These are phyloP conservation scores for Salix viminalis DNA, from an alignment of 345 rosid genomes.

Conservation along the genomic window DNA sequence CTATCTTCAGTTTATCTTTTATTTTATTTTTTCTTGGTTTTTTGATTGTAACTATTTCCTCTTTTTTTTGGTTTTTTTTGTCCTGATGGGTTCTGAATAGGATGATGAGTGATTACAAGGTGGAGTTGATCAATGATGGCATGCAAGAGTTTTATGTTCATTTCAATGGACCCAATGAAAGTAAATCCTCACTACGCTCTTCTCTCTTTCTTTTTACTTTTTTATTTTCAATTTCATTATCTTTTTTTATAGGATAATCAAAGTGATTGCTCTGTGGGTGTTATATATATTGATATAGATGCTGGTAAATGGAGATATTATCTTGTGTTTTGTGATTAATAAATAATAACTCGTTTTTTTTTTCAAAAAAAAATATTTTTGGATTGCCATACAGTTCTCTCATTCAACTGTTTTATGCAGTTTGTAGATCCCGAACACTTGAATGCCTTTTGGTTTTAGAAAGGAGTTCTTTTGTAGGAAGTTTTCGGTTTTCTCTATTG, in stretches of 20 bases:
- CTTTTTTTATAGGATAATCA: background rate
- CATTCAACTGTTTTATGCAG: background rate
- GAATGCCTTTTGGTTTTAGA: background rate
- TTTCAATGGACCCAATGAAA: constrained; percentile 66
- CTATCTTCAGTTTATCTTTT: background rate
- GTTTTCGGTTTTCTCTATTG: background rate
- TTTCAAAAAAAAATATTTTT: background rate
- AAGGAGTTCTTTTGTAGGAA: background rate
- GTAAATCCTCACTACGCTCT: constrained; percentile 33
- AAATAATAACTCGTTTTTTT: background rate
- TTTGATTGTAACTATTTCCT: background rate
- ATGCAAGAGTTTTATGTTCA: constrained; percentile 56
- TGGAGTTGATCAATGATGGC: constrained; percentile 62
- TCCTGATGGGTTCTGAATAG: constrained; percentile 24
- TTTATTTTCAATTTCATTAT: background rate
- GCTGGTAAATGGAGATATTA: background rate
- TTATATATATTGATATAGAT: background rate
- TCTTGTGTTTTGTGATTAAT: background rate
- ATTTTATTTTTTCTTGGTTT: background rate
- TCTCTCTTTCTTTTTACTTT: background rate
- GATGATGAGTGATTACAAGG: constrained; percentile 78
- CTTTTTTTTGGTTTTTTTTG: background rate
- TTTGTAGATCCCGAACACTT: background rate
- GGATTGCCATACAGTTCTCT: background rate
- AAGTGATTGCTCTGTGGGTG: background rate